Evolutionary conservation across 2,329 filamentous ascomycete genomes (phyloP), one percentile per base, ranked within the genome.

Genomic region (Xylaria sp.): DNA sequence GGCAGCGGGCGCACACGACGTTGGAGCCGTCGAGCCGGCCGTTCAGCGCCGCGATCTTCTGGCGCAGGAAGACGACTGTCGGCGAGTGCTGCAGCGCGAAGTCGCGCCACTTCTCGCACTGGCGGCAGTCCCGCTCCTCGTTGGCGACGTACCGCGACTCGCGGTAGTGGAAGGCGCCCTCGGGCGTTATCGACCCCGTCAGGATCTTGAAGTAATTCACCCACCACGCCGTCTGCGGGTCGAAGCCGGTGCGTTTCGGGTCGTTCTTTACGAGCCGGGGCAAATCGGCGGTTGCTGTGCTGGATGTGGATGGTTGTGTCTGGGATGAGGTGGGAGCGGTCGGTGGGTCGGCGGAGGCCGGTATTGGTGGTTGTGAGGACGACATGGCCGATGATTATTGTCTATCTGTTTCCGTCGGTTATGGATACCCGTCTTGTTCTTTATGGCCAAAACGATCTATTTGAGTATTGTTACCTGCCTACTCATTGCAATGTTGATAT

Each of bases 31-130:
- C 88, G 52, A 99, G 81, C 52, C 87, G 81, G 53, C 92, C 93
- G 75, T 93, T 92, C 35, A 98, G 86, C 69, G 89, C 87, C 60
- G 81, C 82, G 70, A 97, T 90, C 77, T 93, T 92, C 68, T 95
- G 88, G 58, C 87, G 87, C 78, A 99, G 82, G 83, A 96, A 99
- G 64, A 90, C 89, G 63, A 99, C 89, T 60, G 92, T 87, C 28
- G 95, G 95, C 59, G 90, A 94, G 82, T 94, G 91, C 74, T 87
- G 80, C 71, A 98, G 87, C 37, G 96, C 86, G 82, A 91, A 97
- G 77, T 95, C 90, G 60, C 92, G 89, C 78, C 92, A 87, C 45
- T 88, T 80, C 74, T 97, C 92, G 82, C 92, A 97, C 57, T 87
- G 87, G 73, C 84, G 84, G 83, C 91, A 94, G 83, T 97, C 93